phyloP scores from a whole-genome alignment of 1,284 basidiomycete species.

The Pyrrhoderma noxium region DNA sequence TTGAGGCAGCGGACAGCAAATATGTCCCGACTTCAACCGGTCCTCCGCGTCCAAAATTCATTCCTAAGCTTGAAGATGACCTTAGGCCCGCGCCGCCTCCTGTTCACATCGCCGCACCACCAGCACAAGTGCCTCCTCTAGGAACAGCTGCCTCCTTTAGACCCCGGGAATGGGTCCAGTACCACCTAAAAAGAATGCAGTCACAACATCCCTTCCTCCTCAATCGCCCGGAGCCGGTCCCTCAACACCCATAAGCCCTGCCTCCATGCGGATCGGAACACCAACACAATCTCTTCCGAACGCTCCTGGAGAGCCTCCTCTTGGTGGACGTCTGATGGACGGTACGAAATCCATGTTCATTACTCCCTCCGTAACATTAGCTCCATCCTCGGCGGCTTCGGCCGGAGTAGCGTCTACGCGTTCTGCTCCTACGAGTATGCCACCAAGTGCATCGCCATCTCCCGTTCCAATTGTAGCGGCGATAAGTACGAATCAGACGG shows the following conservation, averaged over 20 bases:
- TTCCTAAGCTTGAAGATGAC: constrained; percentile 62
- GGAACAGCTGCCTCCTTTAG: constrained; percentile 11
- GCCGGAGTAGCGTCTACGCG: constrained; percentile 21
- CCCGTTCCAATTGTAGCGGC: constrained; percentile 3
- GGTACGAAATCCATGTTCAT: constrained; percentile 74
- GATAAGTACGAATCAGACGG: neutral
- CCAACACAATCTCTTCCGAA: constrained; percentile 19
- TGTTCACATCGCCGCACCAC: constrained; percentile 1
- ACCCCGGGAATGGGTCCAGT: constrained; percentile 10
- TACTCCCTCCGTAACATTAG: constrained; percentile 30
- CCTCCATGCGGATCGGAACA: constrained; percentile 9
- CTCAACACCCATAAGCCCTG: constrained; percentile 25
- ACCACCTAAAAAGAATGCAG: constrained; percentile 15
- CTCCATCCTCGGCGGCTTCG: constrained; percentile 29
- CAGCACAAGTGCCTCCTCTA: constrained; percentile 3
- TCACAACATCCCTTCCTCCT: constrained; percentile 26
- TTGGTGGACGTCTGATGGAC: constrained; percentile 60
- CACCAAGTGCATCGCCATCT: constrained; percentile 14
- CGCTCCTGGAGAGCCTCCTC: constrained; percentile 37
- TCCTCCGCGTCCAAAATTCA: constrained; percentile 49
- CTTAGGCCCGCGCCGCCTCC: constrained; percentile 29
- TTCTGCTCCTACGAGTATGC: constrained; percentile 1
- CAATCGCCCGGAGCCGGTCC: constrained; percentile 51
- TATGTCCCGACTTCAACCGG: constrained; percentile 39
- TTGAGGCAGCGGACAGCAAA: constrained; percentile 61